Evolutionary conservation across 2,329 filamentous ascomycete genomes (phyloP).

Genomic region (Lasiodiplodia citricola): DNA sequence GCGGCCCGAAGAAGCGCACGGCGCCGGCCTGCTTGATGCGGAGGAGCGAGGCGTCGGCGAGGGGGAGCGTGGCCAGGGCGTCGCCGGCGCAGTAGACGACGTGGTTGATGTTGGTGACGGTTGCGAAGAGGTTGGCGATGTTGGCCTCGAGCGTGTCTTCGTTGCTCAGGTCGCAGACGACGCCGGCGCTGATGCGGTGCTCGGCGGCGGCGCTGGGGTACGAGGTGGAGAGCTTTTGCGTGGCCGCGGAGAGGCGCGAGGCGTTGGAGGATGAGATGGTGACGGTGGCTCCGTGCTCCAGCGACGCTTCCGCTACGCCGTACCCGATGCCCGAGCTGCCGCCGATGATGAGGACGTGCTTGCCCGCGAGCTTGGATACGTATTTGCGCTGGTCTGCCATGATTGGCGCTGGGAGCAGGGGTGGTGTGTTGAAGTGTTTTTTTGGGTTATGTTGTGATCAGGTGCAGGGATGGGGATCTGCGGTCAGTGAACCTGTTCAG

Average conservation of each 20-base stretch:
- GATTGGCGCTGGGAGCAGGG: constrained; percentile 14
- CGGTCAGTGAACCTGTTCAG: background rate
- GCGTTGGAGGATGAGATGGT: constrained; percentile 65
- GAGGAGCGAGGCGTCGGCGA: constrained; percentile 51
- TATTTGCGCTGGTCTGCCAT: constrained; percentile 53
- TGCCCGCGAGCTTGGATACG: constrained; percentile 53
- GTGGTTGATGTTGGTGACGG: constrained; percentile 55
- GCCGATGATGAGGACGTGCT: constrained; percentile 65
- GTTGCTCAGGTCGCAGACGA: constrained; percentile 56
- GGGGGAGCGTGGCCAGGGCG: constrained; percentile 44
- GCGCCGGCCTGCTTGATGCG: constrained; percentile 51
- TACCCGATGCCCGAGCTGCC: constrained; percentile 69
- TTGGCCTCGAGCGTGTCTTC: constrained; percentile 54
- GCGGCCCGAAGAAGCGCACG: constrained; percentile 57
- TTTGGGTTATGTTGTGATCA: background rate
- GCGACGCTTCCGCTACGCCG: constrained; percentile 62
- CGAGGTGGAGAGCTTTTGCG: constrained; percentile 50
- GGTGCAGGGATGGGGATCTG: background rate
- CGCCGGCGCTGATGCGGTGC: constrained; percentile 48
- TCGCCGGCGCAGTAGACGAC: constrained; percentile 64
- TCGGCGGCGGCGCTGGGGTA: constrained; percentile 48
- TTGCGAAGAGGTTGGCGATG: constrained; percentile 52
- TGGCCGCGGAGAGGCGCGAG: constrained; percentile 54
- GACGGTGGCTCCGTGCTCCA: constrained; percentile 63
- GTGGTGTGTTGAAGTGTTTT: background rate